These are phyloP conservation scores for Carnegiea gigantea DNA, from an alignment of 179 eudicot genomes.

Conservation along the genomic window DNA sequence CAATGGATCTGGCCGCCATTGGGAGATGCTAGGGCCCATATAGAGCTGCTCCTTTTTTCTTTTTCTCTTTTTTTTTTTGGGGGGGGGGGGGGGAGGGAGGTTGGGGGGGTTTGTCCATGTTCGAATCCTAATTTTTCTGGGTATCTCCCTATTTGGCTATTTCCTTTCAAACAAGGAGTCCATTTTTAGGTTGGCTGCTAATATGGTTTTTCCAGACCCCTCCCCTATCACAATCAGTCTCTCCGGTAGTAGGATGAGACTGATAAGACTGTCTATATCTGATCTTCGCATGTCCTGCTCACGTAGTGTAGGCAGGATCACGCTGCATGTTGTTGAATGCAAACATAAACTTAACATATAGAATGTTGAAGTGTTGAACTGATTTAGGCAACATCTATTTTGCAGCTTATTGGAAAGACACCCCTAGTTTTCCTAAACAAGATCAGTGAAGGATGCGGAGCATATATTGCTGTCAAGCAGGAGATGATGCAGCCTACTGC, in stretches of 20 bases:
- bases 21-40: background rate
- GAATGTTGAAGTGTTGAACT: background rate
- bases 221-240: background rate
- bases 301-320: too few relatives aligned
- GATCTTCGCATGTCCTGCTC: too few relatives aligned
- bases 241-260: too few relatives aligned
- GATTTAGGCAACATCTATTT: background rate
- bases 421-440: slow-evolving; percentile 84
- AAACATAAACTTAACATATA: background rate
- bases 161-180: background rate
- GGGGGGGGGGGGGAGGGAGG: too few relatives aligned
- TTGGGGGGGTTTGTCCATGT: background rate
- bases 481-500: slow-evolving; percentile 97
- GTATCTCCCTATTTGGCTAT: background rate
- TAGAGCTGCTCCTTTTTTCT: background rate
- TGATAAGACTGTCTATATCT: too few relatives aligned
- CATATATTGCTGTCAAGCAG: slow-evolving; percentile 85
- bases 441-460: slow-evolving; percentile 87
- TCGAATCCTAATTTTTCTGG: background rate
- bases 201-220: too few relatives aligned
- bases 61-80: background rate
- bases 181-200: too few relatives aligned
- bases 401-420: slow-evolving; percentile 85
- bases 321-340: background rate
- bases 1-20: background rate